Evolutionary conservation across 2,329 filamentous ascomycete genomes (phyloP), one percentile per base, ranked within the genome.

Genomic region (Coniochaeta sp.): DNA sequence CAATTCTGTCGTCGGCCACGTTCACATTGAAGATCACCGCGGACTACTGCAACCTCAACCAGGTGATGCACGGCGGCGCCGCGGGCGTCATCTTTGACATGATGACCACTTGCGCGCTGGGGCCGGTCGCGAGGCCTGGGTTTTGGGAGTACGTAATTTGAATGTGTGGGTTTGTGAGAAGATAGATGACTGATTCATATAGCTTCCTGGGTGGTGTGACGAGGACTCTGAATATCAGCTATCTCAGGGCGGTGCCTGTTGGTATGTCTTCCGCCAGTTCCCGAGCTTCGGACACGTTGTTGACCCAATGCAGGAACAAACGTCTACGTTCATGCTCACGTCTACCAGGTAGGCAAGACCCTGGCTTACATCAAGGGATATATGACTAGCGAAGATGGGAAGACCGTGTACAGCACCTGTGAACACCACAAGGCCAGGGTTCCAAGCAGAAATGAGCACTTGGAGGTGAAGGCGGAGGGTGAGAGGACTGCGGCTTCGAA

Each of bases 61-160:
- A 69, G 1, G 74, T 72, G 28, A 67, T 81, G 55, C 78, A 81
- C 58, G 78, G 78, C 18, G 77, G 77, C 6, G 76, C 75, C 2
- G 75, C 76, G 2, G 72, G 75, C 0, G 64, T 77, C 5, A 75
- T 81, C 42, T 78, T 79, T 53, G 80, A 83, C 58, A 75, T 81
- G 63, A 70, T 72, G 51, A 79, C 75, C 5, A 77, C 73, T 0
- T 68, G 68, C 12, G 74, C 75, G 1, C 62, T 79, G 16, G 75
- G 73, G 35, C 74, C 76, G 1, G 49, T 79, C 12, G 67, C 74
- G 5, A 67, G 64, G 31, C 71, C 73, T 0, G 74, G 71, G 3
- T 77, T 69, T 58, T 79, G 75, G 75, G 70, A 76, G 65, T 61
- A 42, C 53, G 57, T 72, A 57, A 20, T 24, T 3, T 6, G 6